Evolutionary conservation across 164 flowering plant species (phyloP), one percentile per base, ranked within the genome.

Genomic region (Liquidambar formosana): DNA sequence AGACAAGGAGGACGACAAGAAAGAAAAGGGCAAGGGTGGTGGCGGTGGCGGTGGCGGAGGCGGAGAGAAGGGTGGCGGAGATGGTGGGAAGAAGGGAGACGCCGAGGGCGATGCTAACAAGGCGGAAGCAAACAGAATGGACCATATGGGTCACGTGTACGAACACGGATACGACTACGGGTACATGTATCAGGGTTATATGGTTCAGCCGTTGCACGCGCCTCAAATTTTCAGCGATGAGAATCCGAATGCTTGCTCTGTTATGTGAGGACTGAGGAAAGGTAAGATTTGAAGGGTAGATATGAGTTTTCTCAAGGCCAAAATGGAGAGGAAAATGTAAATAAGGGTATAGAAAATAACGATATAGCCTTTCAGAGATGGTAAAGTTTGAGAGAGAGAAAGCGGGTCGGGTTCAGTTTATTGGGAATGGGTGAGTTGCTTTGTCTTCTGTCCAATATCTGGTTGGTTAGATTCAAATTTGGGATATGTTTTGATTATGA

Each of bases 171-270:
- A n/a, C n/a, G n/a, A n/a, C n/a, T n/a, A n/a, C 48, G 76, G 71
- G 12, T 69, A 60, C 54, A 67, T 66, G 43, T 28, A 70, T n/a
- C 53, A 38, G 44, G 62, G 45, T 41, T 66, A 70, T 52, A 41
- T 44, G 8, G 63, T 44, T 25, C 70, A 28, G 16, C 56, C 51
- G 1, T 9, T 53, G n/a, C 57, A 62, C 12, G 53, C 76, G 12
- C 73, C 73, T 1, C 79, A 77, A 44, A 54, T 77, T 25, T 78
- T 78, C 71, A 78, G 75, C 47, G 81, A 75, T n/a, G 78, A 78
- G 63, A 78, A 78, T 52, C 81, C 81, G 1, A 75, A 78, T 65
- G 81, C 81, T 10, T 78, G 81, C 70, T 54, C 59, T 5, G 16
- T 78, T 3, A 72, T 75, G 81, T 74, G 64, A 61, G n/a, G n/a